A percentile compares a stretch with the other conserved stretches of the same genome.
phyloP scores from a whole-genome alignment of 2,329 filamentous ascomycete species.

The Akanthomyces dipterigenus region DNA sequence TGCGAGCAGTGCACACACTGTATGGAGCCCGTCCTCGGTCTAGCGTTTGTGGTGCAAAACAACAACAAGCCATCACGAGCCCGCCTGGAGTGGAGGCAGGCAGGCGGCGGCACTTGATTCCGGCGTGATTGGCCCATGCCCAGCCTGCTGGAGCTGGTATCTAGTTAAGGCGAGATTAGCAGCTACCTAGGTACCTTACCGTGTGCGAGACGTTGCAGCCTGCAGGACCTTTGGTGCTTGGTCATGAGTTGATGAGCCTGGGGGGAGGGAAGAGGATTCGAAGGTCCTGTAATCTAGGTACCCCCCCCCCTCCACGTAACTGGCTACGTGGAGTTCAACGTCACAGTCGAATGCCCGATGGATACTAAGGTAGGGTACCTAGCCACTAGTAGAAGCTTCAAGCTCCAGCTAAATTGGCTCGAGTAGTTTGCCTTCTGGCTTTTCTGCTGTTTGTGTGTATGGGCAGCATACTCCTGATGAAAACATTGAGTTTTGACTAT shows the following conservation, averaged over 20 bases:
- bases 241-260: too few species aligned
- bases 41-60: neutral
- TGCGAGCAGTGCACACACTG: neutral
- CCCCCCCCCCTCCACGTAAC: neutral
- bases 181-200: neutral
- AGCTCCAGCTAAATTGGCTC: neutral
- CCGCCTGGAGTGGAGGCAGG: neutral
- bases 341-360: neutral
- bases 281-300: too few species aligned
- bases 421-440: neutral
- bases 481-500: too few species aligned
- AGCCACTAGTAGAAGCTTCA: neutral
- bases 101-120: neutral
- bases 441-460: neutral
- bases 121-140: neutral
- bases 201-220: neutral
- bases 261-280: too few species aligned
- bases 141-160: neutral
- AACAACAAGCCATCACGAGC: conserved; percentile 6
- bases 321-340: too few species aligned
- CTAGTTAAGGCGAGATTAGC: neutral
- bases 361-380: too few species aligned
- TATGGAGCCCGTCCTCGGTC: neutral
- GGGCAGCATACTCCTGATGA: neutral
- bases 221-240: neutral